Base-by-base conservation (phyloP, 2,329 filamentous ascomycete genomes). In the Xylaria sp. region DNA sequence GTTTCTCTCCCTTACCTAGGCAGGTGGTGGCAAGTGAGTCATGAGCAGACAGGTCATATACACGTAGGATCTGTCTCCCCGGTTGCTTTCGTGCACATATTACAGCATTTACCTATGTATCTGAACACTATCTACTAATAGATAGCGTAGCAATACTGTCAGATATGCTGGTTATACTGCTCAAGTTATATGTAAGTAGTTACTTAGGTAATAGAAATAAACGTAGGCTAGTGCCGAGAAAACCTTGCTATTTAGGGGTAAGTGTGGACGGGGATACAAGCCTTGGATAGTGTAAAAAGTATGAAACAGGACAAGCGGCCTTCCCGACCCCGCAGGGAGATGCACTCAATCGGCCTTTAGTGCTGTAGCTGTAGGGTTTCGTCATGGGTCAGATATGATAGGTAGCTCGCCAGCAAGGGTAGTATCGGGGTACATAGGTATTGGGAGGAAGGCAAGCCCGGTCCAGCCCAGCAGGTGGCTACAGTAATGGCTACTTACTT, bases 361-460 rank as follows among this genome's bases (percentile, higher is more conserved):
- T 53, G 33, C 27, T 61, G 20, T 17, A 65, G 61, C 62, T 65
- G 57, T 62, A 64, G 51, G 65, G 57, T 68, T 61, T 68, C 62
- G 65, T 68, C 65, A 68, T 65, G 61, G 53, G 56, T 39, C 57
- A 36, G 25, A 22, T 6, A 53, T 53, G 49, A 53, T 25, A 31
- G 29, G 29, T 45, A 53, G 49, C 29, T 53, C 49, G 22, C 17
- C 49, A 6, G 29, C 49, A 51, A 17, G 49, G 49, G 49, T 33
- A 49, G 20, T 10, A n/a, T n/a, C n/a, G n/a, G n/a, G n/a, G n/a
- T n/a, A n/a, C n/a, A n/a, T n/a, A n/a, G n/a, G 22, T 47, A 50
- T 51, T 51, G 15, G 44, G 20, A n/a, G n/a, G n/a, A n/a, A n/a
- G 55, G 54, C 39, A 61, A 61, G 49, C 63, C 56, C 22, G 47